Base-by-base conservation (phyloP, 2,329 filamentous ascomycete species). In the Penicillium paneum region DNA sequence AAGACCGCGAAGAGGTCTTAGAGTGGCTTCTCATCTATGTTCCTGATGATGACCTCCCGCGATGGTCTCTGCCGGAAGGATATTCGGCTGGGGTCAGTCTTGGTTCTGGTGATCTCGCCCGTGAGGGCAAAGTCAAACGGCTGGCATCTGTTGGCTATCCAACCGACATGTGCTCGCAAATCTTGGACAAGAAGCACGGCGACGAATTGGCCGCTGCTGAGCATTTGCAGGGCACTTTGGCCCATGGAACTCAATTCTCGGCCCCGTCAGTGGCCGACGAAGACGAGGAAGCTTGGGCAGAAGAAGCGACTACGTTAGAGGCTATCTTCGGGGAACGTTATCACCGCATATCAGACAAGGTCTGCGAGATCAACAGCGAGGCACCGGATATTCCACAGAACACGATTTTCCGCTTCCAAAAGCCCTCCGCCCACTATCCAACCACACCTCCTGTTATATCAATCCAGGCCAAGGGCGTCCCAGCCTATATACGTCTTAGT, bases 11-110 rank as follows among this genome's bases (percentile, higher is more conserved):
- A 70, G 94, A 99, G 74, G 87, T 91, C 15, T 80, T 99, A 2
- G 93, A 97, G 71, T 99, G 94, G 94, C 81, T 99, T 15, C 81
- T 99, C 45, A 92, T 97, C 48, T 93, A 99, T 73, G 91, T 99
- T 2, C 94, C 94, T 1, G 94, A 99, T 69, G 94, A 99, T 69
- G 94, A 97, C 66, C 77, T 97, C n/a, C 94, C 94, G 1, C 79
- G 83, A 7, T 97, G 93, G 91, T 90, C 90, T 64, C 77, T 99
- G 39, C 94, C 94, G 0, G 92, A 95, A 73, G 89, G 87, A 57
- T 99, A 99, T 71, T 86, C 89, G 11, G 93, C 92, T 28, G 94
- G 94, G 21, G 87, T 97, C 26, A 91, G 87, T 41, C 86, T 99
- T 60, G 93, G 87, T 1, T 89, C 89, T 47, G 88, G 86, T 7